Evolutionary conservation across 2,329 filamentous ascomycete genomes (phyloP).

Genomic region (Exophiala calicioides): DNA sequence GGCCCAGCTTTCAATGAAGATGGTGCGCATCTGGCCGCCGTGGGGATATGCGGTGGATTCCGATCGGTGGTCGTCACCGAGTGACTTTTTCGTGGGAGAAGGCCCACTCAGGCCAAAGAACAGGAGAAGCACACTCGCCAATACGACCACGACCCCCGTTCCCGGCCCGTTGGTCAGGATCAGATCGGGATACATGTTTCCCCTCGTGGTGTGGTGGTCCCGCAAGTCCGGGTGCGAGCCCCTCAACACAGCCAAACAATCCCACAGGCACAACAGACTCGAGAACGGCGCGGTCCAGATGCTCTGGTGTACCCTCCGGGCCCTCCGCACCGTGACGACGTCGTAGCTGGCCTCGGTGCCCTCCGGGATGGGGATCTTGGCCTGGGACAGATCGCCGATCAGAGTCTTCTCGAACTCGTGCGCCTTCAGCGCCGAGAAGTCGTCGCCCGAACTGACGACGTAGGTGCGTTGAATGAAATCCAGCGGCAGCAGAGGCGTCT

Average conservation of each 20-base stretch:
- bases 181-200: conserved; percentile 62
- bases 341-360: conserved; percentile 64
- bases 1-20: conserved; percentile 94
- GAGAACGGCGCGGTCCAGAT: conserved; percentile 57
- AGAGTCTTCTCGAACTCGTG: conserved; percentile 62
- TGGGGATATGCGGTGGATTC: neutral
- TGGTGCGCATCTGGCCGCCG: conserved; percentile 63
- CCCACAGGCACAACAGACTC: conserved; percentile 64
- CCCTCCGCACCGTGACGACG: conserved; percentile 70
- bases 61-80: too few relatives aligned
- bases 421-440: conserved; percentile 66
- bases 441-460: conserved; percentile 74
- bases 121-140: conserved; percentile 59
- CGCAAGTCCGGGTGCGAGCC: conserved; percentile 35
- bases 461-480: conserved; percentile 72
- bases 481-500: conserved; percentile 46
- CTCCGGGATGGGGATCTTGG: conserved; percentile 59
- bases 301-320: conserved; percentile 79
- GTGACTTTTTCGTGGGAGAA: conserved; percentile 40
- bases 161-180: conserved; percentile 88
- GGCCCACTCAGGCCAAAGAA: conserved; percentile 42
- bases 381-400: conserved; percentile 71
- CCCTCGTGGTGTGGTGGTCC: conserved; percentile 28
- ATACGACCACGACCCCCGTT: conserved; percentile 75
- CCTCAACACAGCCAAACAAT: conserved; percentile 60